phyloP scores from a whole-genome alignment of 768 basidiomycete species.

The Suillus plorans region DNA sequence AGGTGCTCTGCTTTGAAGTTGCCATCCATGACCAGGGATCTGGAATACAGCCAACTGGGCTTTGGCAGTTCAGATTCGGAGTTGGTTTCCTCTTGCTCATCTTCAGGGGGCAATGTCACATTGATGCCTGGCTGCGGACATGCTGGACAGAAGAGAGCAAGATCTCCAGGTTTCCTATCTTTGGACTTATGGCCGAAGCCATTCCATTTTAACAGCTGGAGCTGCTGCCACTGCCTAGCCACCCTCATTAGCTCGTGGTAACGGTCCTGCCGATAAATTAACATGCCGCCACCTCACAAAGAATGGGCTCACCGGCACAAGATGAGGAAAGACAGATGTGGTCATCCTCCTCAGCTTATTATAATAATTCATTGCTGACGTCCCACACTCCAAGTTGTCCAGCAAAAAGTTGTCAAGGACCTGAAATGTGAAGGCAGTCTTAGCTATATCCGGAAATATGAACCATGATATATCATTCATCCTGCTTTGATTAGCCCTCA shows the following conservation, averaged over 20 bases:
- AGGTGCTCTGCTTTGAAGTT: not conserved
- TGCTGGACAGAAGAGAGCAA: not conserved
- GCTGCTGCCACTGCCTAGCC: not conserved
- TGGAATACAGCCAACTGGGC: not conserved
- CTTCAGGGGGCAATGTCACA: constrained; percentile 3
- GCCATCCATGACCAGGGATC: not conserved
- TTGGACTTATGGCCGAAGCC: not conserved
- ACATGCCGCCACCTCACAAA: too few species aligned
- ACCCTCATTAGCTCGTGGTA: not conserved
- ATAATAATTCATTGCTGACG: too few species aligned
- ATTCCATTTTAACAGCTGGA: not conserved
- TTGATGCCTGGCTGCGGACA: not conserved
- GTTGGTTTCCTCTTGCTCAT: not conserved
- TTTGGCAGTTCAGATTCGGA: not conserved
- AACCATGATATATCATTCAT: too few species aligned
- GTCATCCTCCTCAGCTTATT: not conserved
- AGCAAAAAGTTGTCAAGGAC: too few species aligned
- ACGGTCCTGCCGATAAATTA: not conserved
- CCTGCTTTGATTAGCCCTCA: not conserved
- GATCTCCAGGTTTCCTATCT: not conserved
- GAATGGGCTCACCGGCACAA: not conserved
- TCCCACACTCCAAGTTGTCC: too few species aligned
- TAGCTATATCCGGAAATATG: too few species aligned
- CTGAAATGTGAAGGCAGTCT: too few species aligned
- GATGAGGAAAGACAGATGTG: not conserved